Evolutionary conservation across 2,329 filamentous ascomycete genomes (phyloP), one percentile per base, ranked within the genome.

Genomic region (Cladosporium oxysporum): DNA sequence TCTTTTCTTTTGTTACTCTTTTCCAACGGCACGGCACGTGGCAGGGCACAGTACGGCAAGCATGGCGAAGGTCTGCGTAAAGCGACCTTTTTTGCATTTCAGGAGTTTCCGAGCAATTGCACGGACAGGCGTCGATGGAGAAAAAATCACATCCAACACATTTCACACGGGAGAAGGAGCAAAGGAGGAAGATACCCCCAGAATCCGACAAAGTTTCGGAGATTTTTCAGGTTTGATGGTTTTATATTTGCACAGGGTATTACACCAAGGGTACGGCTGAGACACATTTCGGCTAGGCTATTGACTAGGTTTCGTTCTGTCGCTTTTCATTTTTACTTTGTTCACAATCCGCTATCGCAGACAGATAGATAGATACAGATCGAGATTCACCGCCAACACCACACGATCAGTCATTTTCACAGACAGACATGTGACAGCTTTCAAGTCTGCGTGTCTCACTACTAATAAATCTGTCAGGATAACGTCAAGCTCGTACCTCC

Each of bases 161-260:
- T 35, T 58, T 35, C 33, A 18, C 52, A 58, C 33, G 33, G 55
- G 14, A 58, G 29, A 58, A 41, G 55, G 55, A 58, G 55, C 33
- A 58, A 57, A 58, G 49, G 53, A 58, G 33, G 33, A 58, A 58
- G 55, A 58, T 58, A 58, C 55, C 55, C 55, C 31, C 21, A 58
- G 23, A 58, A 18, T 33, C 55, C 31, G 55, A 58, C 28, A 21
- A 23, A 55, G n/a, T 4, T 21, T 58, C 55, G 31, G 55, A 37
- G 55, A 37, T 28, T 41, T n/a, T 58, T 26, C 31, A 37, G 21
- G 31, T 58, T 58, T 41, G 52, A 55, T 58, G 55, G 33, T 35
- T 35, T 57, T 28, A n/a, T 58, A 35, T 26, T 23, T 37, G 33
- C 55, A 41, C 33, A 58, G 31, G 53, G n/a, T 35, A 37, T 21